These are phyloP conservation scores for Decorospora gaudefroyi DNA, from an alignment of 2,329 filamentous ascomycete species.

Conservation along the genomic window DNA sequence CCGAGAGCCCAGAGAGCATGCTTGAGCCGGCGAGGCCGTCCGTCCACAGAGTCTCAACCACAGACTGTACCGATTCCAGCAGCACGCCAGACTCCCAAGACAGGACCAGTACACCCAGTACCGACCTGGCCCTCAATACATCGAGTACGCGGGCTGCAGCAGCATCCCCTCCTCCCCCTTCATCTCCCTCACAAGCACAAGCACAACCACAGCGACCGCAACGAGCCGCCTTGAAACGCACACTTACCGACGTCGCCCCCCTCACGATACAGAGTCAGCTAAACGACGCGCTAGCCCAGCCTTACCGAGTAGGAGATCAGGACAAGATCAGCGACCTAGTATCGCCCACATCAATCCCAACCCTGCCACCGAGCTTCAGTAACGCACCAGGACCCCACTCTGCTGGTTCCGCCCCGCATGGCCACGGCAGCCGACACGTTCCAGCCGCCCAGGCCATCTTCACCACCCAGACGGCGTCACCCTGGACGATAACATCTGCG, in stretches of 20 bases:
- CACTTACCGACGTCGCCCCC: slow-evolving; percentile 80
- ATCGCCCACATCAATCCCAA: slow-evolving; percentile 54
- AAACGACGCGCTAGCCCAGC: slow-evolving; percentile 81
- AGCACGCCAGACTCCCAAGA: slow-evolving; percentile 19
- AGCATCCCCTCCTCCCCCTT: slow-evolving; percentile 27
- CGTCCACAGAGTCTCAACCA: slow-evolving; percentile 19
- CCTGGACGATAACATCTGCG: slow-evolving; percentile 94
- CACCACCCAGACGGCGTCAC: slow-evolving; percentile 85
- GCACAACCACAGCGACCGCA: slow-evolving; percentile 31
- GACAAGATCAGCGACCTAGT: slow-evolving; percentile 50
- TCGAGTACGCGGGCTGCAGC: slow-evolving; percentile 26
- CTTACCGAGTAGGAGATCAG: slow-evolving; percentile 66
- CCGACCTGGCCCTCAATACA: slow-evolving; percentile 30
- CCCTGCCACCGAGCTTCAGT: slow-evolving; percentile 43
- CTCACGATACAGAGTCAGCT: slow-evolving; percentile 79
- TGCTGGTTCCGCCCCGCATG: slow-evolving; percentile 63
- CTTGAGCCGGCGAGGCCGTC: slow-evolving; percentile 28
- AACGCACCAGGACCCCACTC: slow-evolving; percentile 41
- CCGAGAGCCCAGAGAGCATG: slow-evolving; percentile 52
- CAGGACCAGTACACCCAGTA: slow-evolving; percentile 23
- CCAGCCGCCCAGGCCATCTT: slow-evolving; percentile 96
- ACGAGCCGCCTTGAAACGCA: slow-evolving; percentile 76
- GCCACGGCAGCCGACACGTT: slow-evolving; percentile 86
- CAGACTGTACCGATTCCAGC: slow-evolving; percentile 12
- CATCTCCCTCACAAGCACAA: too few species aligned